Evolutionary conservation across 768 basidiomycete species (phyloP), one percentile per base, ranked within the genome.

Genomic region (Asterophora parasitica): DNA sequence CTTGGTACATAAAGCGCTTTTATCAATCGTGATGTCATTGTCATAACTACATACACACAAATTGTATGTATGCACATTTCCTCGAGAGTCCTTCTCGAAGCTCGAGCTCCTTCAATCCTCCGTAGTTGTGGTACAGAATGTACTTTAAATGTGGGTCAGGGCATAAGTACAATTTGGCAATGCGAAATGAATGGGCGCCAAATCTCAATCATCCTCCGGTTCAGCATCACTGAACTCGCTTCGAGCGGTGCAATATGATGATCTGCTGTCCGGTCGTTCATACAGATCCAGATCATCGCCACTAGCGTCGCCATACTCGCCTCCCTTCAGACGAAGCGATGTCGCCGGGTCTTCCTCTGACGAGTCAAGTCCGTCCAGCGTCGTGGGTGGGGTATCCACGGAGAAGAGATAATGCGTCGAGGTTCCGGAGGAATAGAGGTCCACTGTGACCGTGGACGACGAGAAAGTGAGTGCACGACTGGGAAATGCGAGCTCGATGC

Each of bases 201-300:
- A 42, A 30, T 12, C 8, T 16, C 11, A 16, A 31, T 31, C 30
- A 9, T 42, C 27, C 6, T 17, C 27, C 27, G 19, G 4, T 39
- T 32, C 41, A 49, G 45, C 39, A 40, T 61, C 60, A 47, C 56
- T 54, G 39, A 69, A 62, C 19, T 61, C 61, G 38, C 60, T 68
- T 43, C 51, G 64, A 8, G 71, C 71, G 15, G 71, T 70, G 40
- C 54, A 54, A 46, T 65, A 72, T 1, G 71, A 70, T 7, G 65
- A 52, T 49, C 57, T 48, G 44, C 69, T 72, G 16, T 59, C 66
- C 16, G 65, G 62, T 42, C 66, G 50, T 19, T 59, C 57, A 28
- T 44, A 47, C 15, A 40, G 35, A 23, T 57, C 51, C 13, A 7
- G 15, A n/a, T 36, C 32, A 38, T 37, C n/a, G 23, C 23, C 23